Evolutionary conservation across 352 stramenopile species (phyloP).

Genomic region (Globisporangium middletonii): DNA sequence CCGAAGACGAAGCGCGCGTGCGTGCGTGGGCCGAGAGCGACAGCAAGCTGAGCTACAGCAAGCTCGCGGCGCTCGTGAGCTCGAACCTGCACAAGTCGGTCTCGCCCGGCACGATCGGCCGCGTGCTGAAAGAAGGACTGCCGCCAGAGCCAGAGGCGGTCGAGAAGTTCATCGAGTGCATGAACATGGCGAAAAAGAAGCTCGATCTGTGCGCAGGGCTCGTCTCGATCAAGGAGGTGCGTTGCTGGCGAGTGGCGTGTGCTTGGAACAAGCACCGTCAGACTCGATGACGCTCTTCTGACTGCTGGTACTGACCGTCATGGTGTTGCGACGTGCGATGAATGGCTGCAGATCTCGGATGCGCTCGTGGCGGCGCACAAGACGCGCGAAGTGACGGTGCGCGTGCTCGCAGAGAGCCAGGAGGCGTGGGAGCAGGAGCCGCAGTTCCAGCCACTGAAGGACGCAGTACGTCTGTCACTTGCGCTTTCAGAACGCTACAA

Average conservation of each 20-base stretch:
- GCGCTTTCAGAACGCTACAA: neutral
- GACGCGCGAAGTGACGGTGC: conserved; percentile 3
- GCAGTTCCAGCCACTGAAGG: conserved; percentile 8
- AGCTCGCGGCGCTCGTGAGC: conserved; percentile 8
- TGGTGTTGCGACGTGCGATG: neutral
- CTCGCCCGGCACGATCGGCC: conserved; percentile 7
- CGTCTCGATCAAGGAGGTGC: neutral
- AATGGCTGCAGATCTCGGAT: neutral
- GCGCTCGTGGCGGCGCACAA: conserved; percentile 1
- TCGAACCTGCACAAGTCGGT: conserved; percentile 6
- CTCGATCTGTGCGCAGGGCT: conserved; percentile 5
- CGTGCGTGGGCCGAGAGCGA: conserved; percentile 4
- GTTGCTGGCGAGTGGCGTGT: neutral
- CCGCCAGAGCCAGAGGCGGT: conserved; percentile 4
- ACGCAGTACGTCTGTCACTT: neutral
- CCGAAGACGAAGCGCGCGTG: conserved; percentile 5
- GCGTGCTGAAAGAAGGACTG: conserved; percentile 5
- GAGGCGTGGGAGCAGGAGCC: conserved; percentile 4
- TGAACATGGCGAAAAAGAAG: conserved; percentile 10
- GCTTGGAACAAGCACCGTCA: neutral
- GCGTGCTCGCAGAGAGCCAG: conserved; percentile 6
- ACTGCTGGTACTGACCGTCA: neutral
- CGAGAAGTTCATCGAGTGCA: conserved; percentile 7
- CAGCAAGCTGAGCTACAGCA: conserved; percentile 7
- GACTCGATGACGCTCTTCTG: neutral